Conservation (phyloP, 2,329 filamentous ascomycete genomes). For the Colletotrichum ledebouriae region DNA sequence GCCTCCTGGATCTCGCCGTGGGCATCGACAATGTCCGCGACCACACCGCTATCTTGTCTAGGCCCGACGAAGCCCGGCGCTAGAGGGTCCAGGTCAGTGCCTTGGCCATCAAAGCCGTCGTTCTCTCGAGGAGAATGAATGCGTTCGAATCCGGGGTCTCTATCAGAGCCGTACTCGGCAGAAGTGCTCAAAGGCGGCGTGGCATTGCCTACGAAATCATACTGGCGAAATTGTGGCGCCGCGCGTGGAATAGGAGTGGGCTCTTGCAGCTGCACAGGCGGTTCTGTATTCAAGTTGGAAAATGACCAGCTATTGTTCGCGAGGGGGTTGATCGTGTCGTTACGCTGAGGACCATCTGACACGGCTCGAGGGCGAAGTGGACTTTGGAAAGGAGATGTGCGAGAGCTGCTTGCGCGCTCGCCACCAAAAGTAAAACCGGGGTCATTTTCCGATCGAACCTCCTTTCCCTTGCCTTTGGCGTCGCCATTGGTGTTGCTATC, state of each 20-base stretch:
- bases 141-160: conserved; percentile 7
- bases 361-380: conserved; percentile 63
- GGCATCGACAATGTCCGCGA: conserved; percentile 12
- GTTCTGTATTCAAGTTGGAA: conserved; percentile 53
- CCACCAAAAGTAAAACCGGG: conserved; percentile 21
- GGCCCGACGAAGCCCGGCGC: not conserved
- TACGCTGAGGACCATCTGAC: conserved; percentile 67
- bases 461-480: conserved; percentile 45
- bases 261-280: conserved; percentile 15
- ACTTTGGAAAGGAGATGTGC: conserved; percentile 30
- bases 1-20: conserved; percentile 20
- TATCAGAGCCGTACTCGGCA: conserved; percentile 22
- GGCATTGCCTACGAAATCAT: not conserved
- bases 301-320: conserved; percentile 75
- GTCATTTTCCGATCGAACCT: conserved; percentile 2
- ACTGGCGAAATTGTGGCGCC: not conserved
- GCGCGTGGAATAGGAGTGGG: conserved; percentile 8
- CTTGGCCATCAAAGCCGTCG: not conserved
- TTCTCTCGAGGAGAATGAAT: not conserved
- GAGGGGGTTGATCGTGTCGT: conserved; percentile 62
- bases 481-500: conserved; percentile 25
- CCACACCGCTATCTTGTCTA: not conserved
- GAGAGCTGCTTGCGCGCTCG: conserved; percentile 19
- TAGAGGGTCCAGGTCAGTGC: not conserved
- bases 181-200: conserved; percentile 27